These are phyloP conservation scores for Stephania yunnanensis DNA, from an alignment of 164 flowering plant species.

Conservation along the genomic window DNA sequence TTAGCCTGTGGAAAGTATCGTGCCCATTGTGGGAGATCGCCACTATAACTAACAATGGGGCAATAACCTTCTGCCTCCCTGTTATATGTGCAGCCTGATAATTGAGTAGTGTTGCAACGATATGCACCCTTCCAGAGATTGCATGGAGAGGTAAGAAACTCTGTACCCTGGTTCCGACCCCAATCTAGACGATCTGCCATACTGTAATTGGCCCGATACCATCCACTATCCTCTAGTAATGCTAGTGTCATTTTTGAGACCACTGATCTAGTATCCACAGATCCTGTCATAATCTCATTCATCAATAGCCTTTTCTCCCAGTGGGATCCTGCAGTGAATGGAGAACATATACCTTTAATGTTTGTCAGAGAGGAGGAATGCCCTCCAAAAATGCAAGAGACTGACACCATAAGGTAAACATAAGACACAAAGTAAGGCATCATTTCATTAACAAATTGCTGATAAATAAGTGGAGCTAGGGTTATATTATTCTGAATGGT, in stretches of 20 bases:
- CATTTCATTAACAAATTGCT: background rate
- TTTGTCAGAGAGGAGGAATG: background rate
- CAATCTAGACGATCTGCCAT: conserved; percentile 96
- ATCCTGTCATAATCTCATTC: conserved; percentile 99
- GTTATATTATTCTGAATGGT: background rate
- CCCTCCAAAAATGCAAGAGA: background rate
- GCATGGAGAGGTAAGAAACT: conserved; percentile 87
- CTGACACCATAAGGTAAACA: background rate
- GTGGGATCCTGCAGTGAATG: conserved; percentile 70
- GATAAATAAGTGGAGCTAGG: background rate
- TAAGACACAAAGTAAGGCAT: background rate
- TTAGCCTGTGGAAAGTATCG: conserved; percentile 93
- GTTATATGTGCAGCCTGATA: conserved; percentile 95
- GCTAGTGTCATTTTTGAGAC: conserved; percentile 98
- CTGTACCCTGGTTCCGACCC: conserved; percentile 96
- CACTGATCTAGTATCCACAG: conserved; percentile 97
- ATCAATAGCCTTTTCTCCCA: conserved; percentile 99
- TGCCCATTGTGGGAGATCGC: conserved; percentile 96
- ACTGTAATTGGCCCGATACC: conserved; percentile 96
- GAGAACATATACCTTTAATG: background rate
- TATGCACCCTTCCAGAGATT: conserved; percentile 98
- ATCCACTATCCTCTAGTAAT: conserved; percentile 95
- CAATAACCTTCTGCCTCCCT: conserved; percentile 99
- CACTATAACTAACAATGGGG: conserved; percentile 85
- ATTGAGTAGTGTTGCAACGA: conserved; percentile 93